A percentile compares a stretch with the other conserved stretches of the same genome.
phyloP scores from a whole-genome alignment of 305 asterid genomes.

The Salvia sclarea region DNA sequence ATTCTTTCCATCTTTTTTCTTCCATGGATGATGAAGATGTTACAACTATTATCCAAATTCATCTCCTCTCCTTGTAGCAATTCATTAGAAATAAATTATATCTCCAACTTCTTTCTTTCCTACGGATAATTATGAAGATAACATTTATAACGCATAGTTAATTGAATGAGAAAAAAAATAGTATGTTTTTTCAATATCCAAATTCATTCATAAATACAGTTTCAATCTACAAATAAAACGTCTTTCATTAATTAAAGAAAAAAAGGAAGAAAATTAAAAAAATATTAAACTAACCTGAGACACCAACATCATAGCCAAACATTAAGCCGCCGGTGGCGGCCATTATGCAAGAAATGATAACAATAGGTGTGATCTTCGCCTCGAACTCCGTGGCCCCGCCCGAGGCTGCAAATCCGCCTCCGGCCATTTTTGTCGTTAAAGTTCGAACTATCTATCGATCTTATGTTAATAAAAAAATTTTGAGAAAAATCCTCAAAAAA shows the following conservation, averaged over 20 bases:
- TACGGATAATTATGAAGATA: neutral
- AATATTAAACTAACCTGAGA: conserved; percentile 53
- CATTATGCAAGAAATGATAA: conserved; percentile 80
- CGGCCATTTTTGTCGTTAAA: conserved; percentile 50
- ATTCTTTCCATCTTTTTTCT: neutral
- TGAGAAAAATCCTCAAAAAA: neutral
- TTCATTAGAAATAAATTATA: neutral
- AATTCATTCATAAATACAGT: neutral
- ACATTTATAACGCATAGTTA: neutral
- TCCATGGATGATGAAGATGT: neutral
- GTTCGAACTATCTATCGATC: neutral
- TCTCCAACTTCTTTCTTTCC: neutral
- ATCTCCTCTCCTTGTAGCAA: too few relatives aligned
- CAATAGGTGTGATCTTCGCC: conserved; percentile 87
- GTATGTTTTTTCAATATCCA: neutral
- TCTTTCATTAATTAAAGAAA: neutral
- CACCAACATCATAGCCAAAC: conserved; percentile 92
- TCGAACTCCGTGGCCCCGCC: conserved; percentile 72
- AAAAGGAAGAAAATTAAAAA: neutral
- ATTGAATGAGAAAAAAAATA: neutral
- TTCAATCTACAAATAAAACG: neutral
- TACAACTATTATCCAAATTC: neutral
- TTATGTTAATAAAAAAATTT: neutral
- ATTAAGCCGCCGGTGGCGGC: conserved; percentile 96
- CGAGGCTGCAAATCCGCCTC: conserved; percentile 66